Percentiles rank a stretch among this genome's conserved stretches.
Evolutionary conservation across 2,329 filamentous ascomycete species (phyloP).

Genomic region (Apiospora marii): DNA sequence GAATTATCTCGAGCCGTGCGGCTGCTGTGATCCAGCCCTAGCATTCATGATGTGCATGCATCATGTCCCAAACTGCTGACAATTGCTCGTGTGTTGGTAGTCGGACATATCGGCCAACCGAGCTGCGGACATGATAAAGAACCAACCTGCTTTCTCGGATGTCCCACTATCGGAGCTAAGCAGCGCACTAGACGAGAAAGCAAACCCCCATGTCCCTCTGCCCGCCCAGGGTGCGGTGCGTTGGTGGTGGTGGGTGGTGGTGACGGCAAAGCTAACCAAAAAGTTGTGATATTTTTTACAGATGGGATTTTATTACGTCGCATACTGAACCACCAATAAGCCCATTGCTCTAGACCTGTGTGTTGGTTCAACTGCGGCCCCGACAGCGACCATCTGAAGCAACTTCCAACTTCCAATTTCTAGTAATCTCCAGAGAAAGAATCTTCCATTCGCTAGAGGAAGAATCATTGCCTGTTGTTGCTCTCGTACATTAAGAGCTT

Average conservation of each 20-base stretch:
- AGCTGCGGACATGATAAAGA: not conserved
- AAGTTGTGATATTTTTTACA: constrained; percentile 21
- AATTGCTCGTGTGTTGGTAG: not conserved
- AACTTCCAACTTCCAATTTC: not conserved
- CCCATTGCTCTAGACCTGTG: constrained; percentile 12
- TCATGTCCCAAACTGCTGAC: not conserved
- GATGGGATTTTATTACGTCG: constrained; percentile 15
- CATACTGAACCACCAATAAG: constrained; percentile 3
- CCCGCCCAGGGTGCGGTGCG: not conserved
- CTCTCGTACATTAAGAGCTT: not conserved
- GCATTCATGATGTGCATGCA: not conserved
- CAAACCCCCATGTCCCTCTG: constrained; percentile 5
- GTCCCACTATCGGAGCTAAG: constrained; percentile 20
- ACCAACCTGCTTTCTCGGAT: constrained; percentile 11
- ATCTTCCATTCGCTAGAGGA: not conserved
- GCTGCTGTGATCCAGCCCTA: not conserved
- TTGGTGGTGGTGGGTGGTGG: not conserved
- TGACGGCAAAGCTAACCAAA: constrained; percentile 20
- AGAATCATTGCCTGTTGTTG: not conserved
- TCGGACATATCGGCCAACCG: not conserved
- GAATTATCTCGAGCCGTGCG: not conserved
- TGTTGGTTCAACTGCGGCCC: not conserved
- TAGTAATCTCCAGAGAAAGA: not conserved
- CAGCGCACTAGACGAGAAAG: not conserved
- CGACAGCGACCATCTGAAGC: not conserved